Percentiles rank a stretch among this genome's conserved stretches.
Conservation (phyloP, 1,139 yeast species). For the Spathaspora sp. region DNA sequence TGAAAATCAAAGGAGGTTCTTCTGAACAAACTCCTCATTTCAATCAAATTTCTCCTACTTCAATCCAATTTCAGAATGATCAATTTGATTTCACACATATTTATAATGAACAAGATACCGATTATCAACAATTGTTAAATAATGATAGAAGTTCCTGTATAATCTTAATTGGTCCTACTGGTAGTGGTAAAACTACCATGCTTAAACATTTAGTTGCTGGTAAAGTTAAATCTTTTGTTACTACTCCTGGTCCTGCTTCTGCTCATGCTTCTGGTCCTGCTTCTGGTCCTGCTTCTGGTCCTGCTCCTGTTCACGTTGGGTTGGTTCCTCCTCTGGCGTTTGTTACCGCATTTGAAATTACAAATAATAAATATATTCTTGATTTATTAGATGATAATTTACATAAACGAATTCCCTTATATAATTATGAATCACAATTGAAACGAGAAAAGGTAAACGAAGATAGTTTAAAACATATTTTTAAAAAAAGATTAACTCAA, state of each 20-base stretch:
- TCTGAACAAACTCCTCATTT: conserved; percentile 7
- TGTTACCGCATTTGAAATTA: conserved; percentile 32
- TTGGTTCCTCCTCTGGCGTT: conserved; percentile 10
- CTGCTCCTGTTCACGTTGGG: too few species aligned
- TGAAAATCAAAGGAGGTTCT: conserved; percentile 22
- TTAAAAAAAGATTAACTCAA: conserved; percentile 21
- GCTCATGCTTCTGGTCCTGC: not conserved
- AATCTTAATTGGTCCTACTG: conserved; percentile 35
- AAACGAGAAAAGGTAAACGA: conserved; percentile 11
- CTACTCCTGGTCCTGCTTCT: not conserved
- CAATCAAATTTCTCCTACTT: conserved; percentile 12
- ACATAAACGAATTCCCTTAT: conserved; percentile 7
- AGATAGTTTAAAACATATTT: conserved; percentile 16
- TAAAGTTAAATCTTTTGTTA: conserved; percentile 9
- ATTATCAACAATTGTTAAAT: conserved; percentile 16
- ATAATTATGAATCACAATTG: conserved; percentile 18
- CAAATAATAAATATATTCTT: conserved; percentile 24
- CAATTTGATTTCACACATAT: conserved; percentile 24
- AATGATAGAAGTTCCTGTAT: conserved; percentile 16
- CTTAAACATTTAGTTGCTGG: conserved; percentile 17
- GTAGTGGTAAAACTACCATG: conserved; percentile 35
- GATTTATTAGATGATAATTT: conserved; percentile 22
- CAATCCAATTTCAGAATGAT: conserved; percentile 21
- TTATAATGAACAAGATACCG: conserved; percentile 11
- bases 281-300: conserved; percentile 5